Base-by-base conservation (phyloP, 176 grass and related monocot genomes). In the Tuctoria greenei region DNA sequence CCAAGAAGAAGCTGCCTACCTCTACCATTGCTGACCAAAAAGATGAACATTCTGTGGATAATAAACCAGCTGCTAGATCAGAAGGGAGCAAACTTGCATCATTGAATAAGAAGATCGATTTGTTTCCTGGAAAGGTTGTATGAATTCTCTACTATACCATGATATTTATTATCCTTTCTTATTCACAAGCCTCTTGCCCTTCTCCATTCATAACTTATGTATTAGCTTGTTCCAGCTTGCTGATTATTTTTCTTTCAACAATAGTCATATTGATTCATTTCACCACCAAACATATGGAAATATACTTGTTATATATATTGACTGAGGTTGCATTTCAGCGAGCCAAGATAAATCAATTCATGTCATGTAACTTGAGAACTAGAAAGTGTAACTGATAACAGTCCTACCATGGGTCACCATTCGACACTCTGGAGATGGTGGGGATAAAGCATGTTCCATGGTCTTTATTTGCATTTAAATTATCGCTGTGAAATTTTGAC, bases 81-180 rank as follows among this genome's bases (percentile, higher is more conserved):
- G 85, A 85, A 81, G 86, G 82, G 51, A 82, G 69, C 71, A 89
- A 89, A 83, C 65, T 89, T 47, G 83, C 76, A 72, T 83, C 91
- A 75, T 41, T 90, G 70, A 89, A 91, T 81, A 93, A 97, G 74
- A 82, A 93, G 79, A 87, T 90, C 64, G 52, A 80, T 89, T 56
- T 88, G 73, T 60, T 93, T 86, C 88, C 91, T 75, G 95, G 93
- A 87, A 89, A 97, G 95, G 95, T 97, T 87, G 78, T 83, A 85
- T 73, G 76, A 58, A 57, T 84, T 83, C 60, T 61, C 49, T 71
- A 69, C 54, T 74, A 25, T 72, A 68, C 16, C 67, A 52, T 71
- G 40, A 46, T 84, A 46, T 52, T 79, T 69, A 74, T 74, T 61
- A 69, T 82, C 69, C 68, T 66, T 51, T 74, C 18, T 69, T 83